Conservation (phyloP, 164 flowering plant species). For the Macadamia integrifolia region DNA sequence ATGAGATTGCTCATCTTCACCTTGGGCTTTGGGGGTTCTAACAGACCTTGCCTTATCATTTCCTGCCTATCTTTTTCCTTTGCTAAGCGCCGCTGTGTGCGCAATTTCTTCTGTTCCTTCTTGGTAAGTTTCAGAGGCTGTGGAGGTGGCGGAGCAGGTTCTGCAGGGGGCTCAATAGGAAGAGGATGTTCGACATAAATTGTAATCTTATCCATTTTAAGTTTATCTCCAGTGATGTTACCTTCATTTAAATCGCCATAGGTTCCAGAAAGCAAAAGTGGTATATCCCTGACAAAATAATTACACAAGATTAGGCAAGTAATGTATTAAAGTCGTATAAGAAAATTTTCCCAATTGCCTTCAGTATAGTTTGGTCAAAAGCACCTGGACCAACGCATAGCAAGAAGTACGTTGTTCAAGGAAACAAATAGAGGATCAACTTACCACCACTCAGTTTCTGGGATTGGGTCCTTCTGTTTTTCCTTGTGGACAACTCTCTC, state of each 20-base stretch:
- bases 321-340: too few relatives aligned
- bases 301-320: background rate
- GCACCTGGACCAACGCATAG: background rate
- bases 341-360: too few relatives aligned
- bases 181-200: slow-evolving; percentile 89
- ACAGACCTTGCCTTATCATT: slow-evolving; percentile 91
- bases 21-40: slow-evolving; percentile 94
- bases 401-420: background rate
- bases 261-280: slow-evolving; percentile 50
- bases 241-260: slow-evolving; percentile 44
- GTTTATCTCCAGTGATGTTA: slow-evolving; percentile 26
- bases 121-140: slow-evolving; percentile 91
- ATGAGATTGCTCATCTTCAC: slow-evolving; percentile 96
- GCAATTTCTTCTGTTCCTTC: slow-evolving; percentile 93
- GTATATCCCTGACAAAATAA: slow-evolving; percentile 56
- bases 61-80: slow-evolving; percentile 92
- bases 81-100: slow-evolving; percentile 86
- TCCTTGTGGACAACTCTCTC: slow-evolving; percentile 77
- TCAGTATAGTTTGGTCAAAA: background rate
- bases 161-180: slow-evolving; percentile 97
- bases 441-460: slow-evolving; percentile 96
- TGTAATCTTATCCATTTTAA: slow-evolving; percentile 75
- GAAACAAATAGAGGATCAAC: slow-evolving; percentile 17
- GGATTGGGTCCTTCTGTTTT: slow-evolving; percentile 82
- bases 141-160: slow-evolving; percentile 94